phyloP scores from a whole-genome alignment of 208 protist species.

The Endotrypanum monterogeii region DNA sequence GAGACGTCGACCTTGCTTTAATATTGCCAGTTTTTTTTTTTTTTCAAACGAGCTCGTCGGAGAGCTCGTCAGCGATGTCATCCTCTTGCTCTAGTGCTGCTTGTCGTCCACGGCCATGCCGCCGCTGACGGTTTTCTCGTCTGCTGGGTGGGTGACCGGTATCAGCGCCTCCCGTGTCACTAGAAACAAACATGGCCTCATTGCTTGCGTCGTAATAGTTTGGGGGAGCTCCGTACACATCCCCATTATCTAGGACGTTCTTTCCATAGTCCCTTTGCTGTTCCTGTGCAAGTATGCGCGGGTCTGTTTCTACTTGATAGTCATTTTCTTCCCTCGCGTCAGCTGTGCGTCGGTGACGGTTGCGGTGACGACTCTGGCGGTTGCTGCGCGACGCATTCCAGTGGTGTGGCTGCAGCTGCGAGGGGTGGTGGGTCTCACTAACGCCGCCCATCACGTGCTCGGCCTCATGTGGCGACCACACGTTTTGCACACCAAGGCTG shows the following conservation, averaged over 20 bases:
- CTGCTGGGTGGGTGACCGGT: slow-evolving; percentile 6
- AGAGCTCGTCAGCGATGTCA: slow-evolving; percentile 40
- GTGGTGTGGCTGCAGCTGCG: slow-evolving; percentile 4
- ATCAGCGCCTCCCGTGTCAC: slow-evolving; percentile 7
- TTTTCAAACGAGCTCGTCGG: slow-evolving; percentile 22
- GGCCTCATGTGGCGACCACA: slow-evolving; percentile 25
- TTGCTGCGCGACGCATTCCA: slow-evolving; percentile 27
- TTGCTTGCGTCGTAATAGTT: slow-evolving; percentile 27
- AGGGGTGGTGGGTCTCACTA: slow-evolving; percentile 16
- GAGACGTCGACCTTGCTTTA: background rate
- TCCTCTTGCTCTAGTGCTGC: slow-evolving; percentile 29
- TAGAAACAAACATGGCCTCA: slow-evolving; percentile 17
- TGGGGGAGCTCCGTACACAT: background rate
- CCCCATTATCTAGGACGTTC: slow-evolving; percentile 2
- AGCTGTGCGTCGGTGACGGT: slow-evolving; percentile 7
- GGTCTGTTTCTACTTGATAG: slow-evolving; percentile 26
- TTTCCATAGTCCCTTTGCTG: slow-evolving; percentile 12
- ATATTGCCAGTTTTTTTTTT: background rate
- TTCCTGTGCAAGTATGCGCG: slow-evolving; percentile 6
- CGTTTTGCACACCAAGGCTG: slow-evolving; percentile 17
- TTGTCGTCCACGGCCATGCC: slow-evolving; percentile 18
- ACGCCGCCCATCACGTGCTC: slow-evolving; percentile 14
- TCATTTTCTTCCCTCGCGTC: slow-evolving; percentile 9
- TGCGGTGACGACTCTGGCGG: slow-evolving; percentile 22
- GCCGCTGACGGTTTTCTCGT: slow-evolving; percentile 16